Evolutionary conservation across 768 basidiomycete species (phyloP).

Genomic region (button mushroom (Agaricus bisporus)): DNA sequence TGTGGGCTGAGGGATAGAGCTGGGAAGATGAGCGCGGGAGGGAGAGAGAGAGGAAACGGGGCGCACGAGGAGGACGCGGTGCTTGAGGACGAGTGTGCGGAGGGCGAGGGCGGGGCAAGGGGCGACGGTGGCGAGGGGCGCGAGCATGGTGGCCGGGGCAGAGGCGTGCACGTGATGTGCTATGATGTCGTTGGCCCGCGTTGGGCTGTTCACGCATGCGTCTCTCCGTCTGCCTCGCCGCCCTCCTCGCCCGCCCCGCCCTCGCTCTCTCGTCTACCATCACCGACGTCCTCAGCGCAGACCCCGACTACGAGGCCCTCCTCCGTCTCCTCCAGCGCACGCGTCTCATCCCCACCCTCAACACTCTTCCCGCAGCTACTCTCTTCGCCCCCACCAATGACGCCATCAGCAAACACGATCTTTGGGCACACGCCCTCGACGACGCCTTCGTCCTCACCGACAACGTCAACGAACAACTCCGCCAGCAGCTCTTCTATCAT

Average conservation of each 20-base stretch:
- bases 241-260: constrained; percentile 1
- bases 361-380: constrained; percentile 75
- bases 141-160: constrained; percentile 25
- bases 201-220: constrained; percentile 1
- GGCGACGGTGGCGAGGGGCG: constrained; percentile 32
- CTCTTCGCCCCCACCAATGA: constrained; percentile 96
- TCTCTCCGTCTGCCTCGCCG: constrained; percentile 18
- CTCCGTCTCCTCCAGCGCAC: constrained; percentile 76
- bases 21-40: constrained; percentile 22
- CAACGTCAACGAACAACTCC: constrained; percentile 77
- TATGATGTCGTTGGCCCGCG: neutral
- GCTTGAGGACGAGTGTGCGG: constrained; percentile 50
- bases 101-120: constrained; percentile 49
- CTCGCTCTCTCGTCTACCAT: constrained; percentile 50
- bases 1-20: constrained; percentile 70
- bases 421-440: constrained; percentile 34
- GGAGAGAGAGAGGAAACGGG: neutral
- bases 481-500: constrained; percentile 94
- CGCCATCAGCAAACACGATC: constrained; percentile 56
- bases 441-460: constrained; percentile 43
- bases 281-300: constrained; percentile 69
- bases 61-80: constrained; percentile 56
- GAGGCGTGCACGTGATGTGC: constrained; percentile 4
- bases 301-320: constrained; percentile 74
- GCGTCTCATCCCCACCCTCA: constrained; percentile 87